These are phyloP conservation scores for Plantago elongata DNA, from an alignment of 257 asterid species.

Conservation along the genomic window DNA sequence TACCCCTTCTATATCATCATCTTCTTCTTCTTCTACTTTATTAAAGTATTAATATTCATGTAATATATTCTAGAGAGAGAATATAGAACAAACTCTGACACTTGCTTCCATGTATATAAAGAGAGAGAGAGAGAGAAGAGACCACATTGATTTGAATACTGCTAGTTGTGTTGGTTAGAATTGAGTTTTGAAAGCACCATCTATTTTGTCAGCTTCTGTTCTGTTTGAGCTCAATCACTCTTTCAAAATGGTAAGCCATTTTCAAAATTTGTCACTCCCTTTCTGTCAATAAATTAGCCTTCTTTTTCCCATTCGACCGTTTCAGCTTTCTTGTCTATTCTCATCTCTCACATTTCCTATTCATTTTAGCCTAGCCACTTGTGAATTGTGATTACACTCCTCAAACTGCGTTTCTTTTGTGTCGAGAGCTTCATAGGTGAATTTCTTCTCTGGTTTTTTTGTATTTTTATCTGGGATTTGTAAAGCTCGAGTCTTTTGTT, in stretches of 20 bases:
- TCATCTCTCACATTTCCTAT: conserved; percentile 1
- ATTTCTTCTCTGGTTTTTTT: too few relatives aligned
- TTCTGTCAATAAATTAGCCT: not conserved
- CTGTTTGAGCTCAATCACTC: conserved; percentile 4
- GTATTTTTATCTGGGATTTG: too few relatives aligned
- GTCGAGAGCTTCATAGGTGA: not conserved
- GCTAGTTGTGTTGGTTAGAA: not conserved
- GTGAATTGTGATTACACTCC: not conserved
- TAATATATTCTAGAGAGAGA: not conserved
- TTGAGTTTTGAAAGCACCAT: not conserved
- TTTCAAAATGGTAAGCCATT: conserved; percentile 2
- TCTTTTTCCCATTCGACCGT: conserved; percentile 5
- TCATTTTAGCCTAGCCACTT: not conserved
- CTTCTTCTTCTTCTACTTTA: too few relatives aligned
- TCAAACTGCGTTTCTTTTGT: not conserved
- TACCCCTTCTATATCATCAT: too few relatives aligned
- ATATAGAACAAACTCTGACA: not conserved
- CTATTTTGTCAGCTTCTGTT: conserved; percentile 3
- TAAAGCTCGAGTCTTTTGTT: too few relatives aligned
- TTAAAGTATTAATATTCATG: too few relatives aligned
- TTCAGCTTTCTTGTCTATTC: not conserved
- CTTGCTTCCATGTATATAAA: conserved; percentile 5
- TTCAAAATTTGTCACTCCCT: not conserved
- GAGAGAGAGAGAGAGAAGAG: too few relatives aligned
- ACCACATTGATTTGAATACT: not conserved